Evolutionary conservation across 2,329 filamentous ascomycete genomes (phyloP).

Genomic region (Pseudogymnoascus sp.): DNA sequence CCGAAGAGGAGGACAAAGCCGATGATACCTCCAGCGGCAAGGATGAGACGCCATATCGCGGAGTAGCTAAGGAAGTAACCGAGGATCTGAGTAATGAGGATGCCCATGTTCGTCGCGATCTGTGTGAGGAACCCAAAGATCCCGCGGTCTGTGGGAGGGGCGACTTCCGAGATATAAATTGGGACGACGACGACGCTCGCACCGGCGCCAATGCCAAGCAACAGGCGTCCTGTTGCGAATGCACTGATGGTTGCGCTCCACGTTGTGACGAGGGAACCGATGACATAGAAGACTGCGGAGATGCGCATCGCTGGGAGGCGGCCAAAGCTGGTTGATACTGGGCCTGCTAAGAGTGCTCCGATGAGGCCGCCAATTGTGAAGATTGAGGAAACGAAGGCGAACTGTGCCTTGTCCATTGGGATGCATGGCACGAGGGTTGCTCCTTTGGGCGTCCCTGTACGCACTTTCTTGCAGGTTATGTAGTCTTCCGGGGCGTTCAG

Average conservation of each 20-base stretch:
- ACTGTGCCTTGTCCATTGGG: slow-evolving; percentile 73
- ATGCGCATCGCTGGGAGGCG: slow-evolving; percentile 68
- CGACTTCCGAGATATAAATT: slow-evolving; percentile 88
- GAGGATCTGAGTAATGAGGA: slow-evolving; percentile 72
- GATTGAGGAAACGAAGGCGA: slow-evolving; percentile 81
- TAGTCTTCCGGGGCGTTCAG: slow-evolving; percentile 93
- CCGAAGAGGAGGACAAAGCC: slow-evolving; percentile 61
- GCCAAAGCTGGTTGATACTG: slow-evolving; percentile 69
- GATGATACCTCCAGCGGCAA: slow-evolving; percentile 65
- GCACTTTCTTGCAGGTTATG: slow-evolving; percentile 71
- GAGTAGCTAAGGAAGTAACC: slow-evolving; percentile 83
- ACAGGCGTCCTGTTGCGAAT: slow-evolving; percentile 65
- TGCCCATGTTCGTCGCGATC: slow-evolving; percentile 87
- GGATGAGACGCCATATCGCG: slow-evolving; percentile 74
- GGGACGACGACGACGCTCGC: slow-evolving; percentile 89
- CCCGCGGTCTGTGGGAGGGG: slow-evolving; percentile 66
- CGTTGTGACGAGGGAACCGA: slow-evolving; percentile 71
- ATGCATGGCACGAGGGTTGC: slow-evolving; percentile 57
- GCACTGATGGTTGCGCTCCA: slow-evolving; percentile 59
- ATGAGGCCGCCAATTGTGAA: slow-evolving; percentile 85
- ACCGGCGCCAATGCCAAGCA: slow-evolving; percentile 79
- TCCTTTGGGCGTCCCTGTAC: slow-evolving; percentile 31
- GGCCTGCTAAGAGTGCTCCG: slow-evolving; percentile 74
- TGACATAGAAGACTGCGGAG: slow-evolving; percentile 68
- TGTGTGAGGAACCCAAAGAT: slow-evolving; percentile 84